Evolutionary conservation across 106 monocot genomes (phyloP).

Genomic region (Phalaenopsis aphrodite): DNA sequence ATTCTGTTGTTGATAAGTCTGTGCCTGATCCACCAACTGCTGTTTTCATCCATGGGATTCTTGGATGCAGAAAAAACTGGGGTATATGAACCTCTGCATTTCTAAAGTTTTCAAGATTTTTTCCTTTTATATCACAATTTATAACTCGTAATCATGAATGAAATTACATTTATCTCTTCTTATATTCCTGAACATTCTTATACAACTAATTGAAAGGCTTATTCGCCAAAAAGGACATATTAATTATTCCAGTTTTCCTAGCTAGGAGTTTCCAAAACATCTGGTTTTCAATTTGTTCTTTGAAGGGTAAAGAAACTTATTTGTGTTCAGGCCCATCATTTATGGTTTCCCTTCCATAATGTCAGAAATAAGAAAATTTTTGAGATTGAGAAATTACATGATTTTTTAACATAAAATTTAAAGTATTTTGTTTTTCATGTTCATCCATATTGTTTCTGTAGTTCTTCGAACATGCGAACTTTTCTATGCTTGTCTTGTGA

Average conservation of each 20-base stretch:
- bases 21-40: slow-evolving; percentile 86
- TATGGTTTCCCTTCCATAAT: not conserved
- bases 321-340: not conserved
- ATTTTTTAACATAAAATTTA: not conserved
- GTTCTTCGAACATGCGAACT: not conserved
- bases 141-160: not conserved
- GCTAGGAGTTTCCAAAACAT: not conserved
- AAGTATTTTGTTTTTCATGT: not conserved
- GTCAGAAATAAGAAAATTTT: not conserved
- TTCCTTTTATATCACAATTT: not conserved
- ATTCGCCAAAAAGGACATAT: not conserved
- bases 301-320: not conserved
- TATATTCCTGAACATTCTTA: not conserved
- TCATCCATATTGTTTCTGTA: not conserved
- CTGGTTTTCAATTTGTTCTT: not conserved
- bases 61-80: slow-evolving; percentile 95
- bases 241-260: not conserved
- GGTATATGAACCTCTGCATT: slow-evolving; percentile 27
- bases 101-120: not conserved
- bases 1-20: slow-evolving; percentile 51
- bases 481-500: not conserved
- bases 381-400: not conserved
- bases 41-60: slow-evolving; percentile 95
- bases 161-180: not conserved
- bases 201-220: not conserved